Conservation (phyloP, 352 stramenopile species). For the Globisporangium carolinianum region DNA sequence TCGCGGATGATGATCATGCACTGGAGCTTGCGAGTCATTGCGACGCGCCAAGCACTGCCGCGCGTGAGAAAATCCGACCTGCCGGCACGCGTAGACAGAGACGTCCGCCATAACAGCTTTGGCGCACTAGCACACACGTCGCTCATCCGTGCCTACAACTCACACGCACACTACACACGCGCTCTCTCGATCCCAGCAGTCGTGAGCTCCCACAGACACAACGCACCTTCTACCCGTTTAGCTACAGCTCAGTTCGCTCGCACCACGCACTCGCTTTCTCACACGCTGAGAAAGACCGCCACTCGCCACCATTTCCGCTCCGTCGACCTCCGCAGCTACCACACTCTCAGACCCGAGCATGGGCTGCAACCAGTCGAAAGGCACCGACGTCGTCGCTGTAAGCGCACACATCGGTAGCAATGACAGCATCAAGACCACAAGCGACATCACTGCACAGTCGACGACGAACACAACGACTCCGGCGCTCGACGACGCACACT, state of each 20-base stretch:
- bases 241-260: too few species aligned
- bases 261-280: conserved; percentile 6
- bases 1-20: too few species aligned
- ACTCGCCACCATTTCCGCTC: conserved; percentile 6
- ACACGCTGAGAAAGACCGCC: conserved; percentile 10
- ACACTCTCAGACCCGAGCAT: conserved; percentile 16
- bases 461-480: background rate
- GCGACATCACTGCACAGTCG: background rate
- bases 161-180: background rate
- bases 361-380: conserved; percentile 63
- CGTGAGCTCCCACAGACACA: background rate
- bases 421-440: background rate
- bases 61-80: background rate
- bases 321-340: too few species aligned
- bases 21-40: too few species aligned
- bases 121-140: background rate
- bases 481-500: conserved; percentile 2
- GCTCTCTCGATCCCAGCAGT: background rate
- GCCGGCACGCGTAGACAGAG: too few species aligned
- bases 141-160: background rate
- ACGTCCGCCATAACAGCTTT: background rate
- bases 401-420: background rate
- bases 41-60: too few species aligned
- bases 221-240: background rate
- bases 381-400: conserved; percentile 4